Conservation (phyloP, 1,284 basidiomycete species). For the Amylostereum areolatum region DNA sequence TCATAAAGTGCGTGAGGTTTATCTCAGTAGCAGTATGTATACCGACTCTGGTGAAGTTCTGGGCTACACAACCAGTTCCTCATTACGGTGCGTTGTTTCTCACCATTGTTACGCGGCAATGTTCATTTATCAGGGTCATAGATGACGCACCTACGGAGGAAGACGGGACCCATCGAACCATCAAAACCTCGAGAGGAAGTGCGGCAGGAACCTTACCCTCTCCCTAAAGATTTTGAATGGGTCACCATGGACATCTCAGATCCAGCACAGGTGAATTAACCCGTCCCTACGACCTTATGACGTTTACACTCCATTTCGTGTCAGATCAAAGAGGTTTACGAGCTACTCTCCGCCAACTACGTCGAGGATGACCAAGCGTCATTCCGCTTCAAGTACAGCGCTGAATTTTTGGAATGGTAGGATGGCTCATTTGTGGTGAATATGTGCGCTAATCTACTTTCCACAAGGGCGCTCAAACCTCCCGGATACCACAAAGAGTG, state of each 20-base stretch:
- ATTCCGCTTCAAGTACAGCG: conserved; percentile 94
- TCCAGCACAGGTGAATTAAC: conserved; percentile 53
- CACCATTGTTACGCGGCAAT: neutral
- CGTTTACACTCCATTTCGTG: neutral
- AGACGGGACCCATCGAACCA: conserved; percentile 91
- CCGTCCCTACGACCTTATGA: neutral
- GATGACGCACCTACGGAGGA: conserved; percentile 61
- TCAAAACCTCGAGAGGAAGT: conserved; percentile 76
- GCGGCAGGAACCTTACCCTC: conserved; percentile 79
- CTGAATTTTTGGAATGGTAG: conserved; percentile 92
- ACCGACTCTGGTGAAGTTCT: conserved; percentile 57
- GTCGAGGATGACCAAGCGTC: conserved; percentile 96
- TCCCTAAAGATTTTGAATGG: conserved; percentile 96
- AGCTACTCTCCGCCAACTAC: conserved; percentile 89
- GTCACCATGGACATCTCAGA: conserved; percentile 78
- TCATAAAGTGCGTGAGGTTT: conserved; percentile 64
- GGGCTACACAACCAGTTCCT: conserved; percentile 93
- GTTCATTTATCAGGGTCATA: conserved; percentile 20
- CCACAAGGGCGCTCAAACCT: conserved; percentile 84
- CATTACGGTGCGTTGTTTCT: conserved; percentile 53
- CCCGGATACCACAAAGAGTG: conserved; percentile 92
- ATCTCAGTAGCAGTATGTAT: neutral
- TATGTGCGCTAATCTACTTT: neutral
- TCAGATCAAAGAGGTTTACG: conserved; percentile 89
- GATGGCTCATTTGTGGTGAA: conserved; percentile 10